Conservation (phyloP, 495 filamentous ascomycete species). For the Hypomontagnella monticulosa region DNA sequence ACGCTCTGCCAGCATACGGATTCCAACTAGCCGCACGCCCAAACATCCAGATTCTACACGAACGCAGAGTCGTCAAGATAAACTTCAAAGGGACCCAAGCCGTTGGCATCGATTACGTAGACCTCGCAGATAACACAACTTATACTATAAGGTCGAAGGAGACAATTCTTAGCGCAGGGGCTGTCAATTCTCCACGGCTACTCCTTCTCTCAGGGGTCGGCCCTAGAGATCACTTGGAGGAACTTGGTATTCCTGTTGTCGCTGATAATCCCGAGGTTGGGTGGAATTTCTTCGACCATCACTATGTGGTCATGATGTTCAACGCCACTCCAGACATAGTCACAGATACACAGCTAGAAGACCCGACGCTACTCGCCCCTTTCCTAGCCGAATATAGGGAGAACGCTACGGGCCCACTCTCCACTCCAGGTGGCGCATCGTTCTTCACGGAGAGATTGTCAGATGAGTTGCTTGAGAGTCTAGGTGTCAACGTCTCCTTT, state of each 20-base stretch:
- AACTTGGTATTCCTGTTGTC: slow-evolving; percentile 57
- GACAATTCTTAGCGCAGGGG: slow-evolving; percentile 62
- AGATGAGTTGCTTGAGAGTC: slow-evolving; percentile 19
- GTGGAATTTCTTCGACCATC: slow-evolving; percentile 59
- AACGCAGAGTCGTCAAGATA: slow-evolving; percentile 53
- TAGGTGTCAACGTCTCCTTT: slow-evolving; percentile 24
- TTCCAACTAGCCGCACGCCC: slow-evolving; percentile 37
- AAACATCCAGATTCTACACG: slow-evolving; percentile 53
- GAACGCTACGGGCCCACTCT: slow-evolving; percentile 25
- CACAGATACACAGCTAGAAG: slow-evolving; percentile 7
- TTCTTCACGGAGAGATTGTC: slow-evolving; percentile 28
- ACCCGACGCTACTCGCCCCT: slow-evolving; percentile 8
- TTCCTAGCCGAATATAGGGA: slow-evolving; percentile 20
- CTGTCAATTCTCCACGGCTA: slow-evolving; percentile 63
- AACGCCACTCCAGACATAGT: slow-evolving; percentile 27
- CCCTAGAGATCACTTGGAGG: slow-evolving; percentile 52
- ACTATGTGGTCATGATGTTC: slow-evolving; percentile 43
- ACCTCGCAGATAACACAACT: slow-evolving; percentile 55
- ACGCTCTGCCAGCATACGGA: slow-evolving; percentile 48
- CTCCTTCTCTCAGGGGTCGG: slow-evolving; percentile 68
- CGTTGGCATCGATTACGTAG: slow-evolving; percentile 54
- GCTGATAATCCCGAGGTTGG: slow-evolving; percentile 60
- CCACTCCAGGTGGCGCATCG: slow-evolving; percentile 13
- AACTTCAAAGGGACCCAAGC: slow-evolving; percentile 47
- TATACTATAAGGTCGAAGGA: slow-evolving; percentile 61